A percentile compares a stretch with the other conserved stretches of the same genome.
These are phyloP conservation scores for Aspergillus sergii DNA, from an alignment of 2,329 filamentous ascomycete genomes.

Conservation along the genomic window DNA sequence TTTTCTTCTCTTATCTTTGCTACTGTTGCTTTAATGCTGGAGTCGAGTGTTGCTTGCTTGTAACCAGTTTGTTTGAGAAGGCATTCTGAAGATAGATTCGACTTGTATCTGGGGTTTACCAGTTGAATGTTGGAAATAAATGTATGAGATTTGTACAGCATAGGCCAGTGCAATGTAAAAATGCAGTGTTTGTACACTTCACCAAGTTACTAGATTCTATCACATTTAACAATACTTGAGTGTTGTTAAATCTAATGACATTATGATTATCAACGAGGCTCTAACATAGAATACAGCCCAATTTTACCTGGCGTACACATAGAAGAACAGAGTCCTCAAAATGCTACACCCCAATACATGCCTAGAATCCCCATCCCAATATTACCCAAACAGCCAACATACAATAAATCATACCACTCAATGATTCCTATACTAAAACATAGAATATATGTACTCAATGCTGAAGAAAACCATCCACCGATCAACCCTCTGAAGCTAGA, in stretches of 20 bases:
- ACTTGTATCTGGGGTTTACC: not conserved
- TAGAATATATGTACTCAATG: no score
- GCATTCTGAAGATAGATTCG: conserved; percentile 3
- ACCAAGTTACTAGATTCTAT: not conserved
- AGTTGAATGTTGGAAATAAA: conserved; percentile 1
- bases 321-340: no score
- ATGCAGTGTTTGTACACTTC: not conserved
- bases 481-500: no score
- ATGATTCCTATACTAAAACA: no score
- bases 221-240: not conserved
- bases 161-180: not conserved
- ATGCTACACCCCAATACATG: no score
- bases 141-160: not conserved
- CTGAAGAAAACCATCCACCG: no score
- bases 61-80: not conserved
- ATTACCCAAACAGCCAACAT: no score
- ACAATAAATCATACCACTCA: no score
- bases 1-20: not conserved
- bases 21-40: not conserved
- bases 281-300: no score
- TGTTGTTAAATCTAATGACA: not conserved
- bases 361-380: no score
- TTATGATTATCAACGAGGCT: no score
- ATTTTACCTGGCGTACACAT: no score
- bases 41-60: not conserved